Base-by-base conservation (phyloP, 129 eudicot genomes). In the Glebionis coronaria region DNA sequence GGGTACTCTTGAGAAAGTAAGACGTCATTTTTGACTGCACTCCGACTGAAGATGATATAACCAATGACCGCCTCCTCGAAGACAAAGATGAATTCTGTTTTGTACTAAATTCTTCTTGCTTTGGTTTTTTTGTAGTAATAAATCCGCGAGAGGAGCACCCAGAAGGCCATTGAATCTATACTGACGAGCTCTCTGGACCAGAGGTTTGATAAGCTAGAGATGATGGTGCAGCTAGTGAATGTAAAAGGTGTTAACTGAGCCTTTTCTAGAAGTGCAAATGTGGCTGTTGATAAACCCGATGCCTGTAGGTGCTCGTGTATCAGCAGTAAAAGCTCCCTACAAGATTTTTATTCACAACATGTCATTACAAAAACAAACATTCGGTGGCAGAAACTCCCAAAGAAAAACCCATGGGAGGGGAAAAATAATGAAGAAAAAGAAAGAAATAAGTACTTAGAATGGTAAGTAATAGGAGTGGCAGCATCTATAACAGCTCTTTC, bases 401-500 rank as follows among this genome's bases (percentile, higher is more conserved):
- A 49, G 20, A 29, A 58, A 73, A 60, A 53, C 47, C 14, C 9
- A 53, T 1, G 49, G 28, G 63, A n/a, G 4, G 40, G 31, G 44
- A 13, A 40, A 16, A 71, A 51, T 8, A 5, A 16, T 6, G 21
- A 74, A 38, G 25, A 55, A 5, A 40, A 4, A 12, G 38, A 19
- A 23, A 54, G 27, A 18, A 75, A 40, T 21, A 69, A 20, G 49
- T 82, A 84, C 99, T 84, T 93, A 31, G 99, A 79, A 77, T 89
- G 90, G 61, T 93, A 93, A 11, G 97, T 77, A 7, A 93, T 93
- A 58, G 99, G 99, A 65, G 99, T 93, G 42, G 97, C 99, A 61
- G 99, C 99, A 79, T 97, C 99, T 55, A 93, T 88, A 61, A 95
- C 95, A 79, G 99, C 99, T 79, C 99, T 86, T 76, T 93, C 99